Conservation (phyloP, 805 yeast genomes). For the Wickerhamomyces bovis region DNA sequence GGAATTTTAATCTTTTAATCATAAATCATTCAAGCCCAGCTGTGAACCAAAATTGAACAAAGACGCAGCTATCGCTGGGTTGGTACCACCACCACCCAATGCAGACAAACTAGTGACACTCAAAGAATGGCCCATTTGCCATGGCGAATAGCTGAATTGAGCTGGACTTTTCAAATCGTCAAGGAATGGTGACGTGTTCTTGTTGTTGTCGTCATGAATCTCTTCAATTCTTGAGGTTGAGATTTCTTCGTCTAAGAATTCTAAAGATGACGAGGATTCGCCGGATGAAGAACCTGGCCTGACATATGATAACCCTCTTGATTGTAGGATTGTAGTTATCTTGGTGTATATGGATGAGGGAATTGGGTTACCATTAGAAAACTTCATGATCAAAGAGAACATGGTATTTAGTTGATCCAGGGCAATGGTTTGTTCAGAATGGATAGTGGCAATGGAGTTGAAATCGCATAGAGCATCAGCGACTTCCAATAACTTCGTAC, state of each 20-base stretch:
- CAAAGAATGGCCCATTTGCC: not conserved
- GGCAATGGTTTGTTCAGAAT: conserved; percentile 10
- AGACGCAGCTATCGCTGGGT: not conserved
- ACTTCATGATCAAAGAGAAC: conserved; percentile 15
- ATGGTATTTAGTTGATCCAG: conserved; percentile 15
- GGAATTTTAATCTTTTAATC: not conserved
- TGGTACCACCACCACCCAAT: not conserved
- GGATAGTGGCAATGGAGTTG: conserved; percentile 11
- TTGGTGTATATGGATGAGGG: conserved; percentile 13
- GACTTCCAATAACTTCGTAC: conserved; percentile 18
- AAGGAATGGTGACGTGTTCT: not conserved
- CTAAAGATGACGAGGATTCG: not conserved
- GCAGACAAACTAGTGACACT: not conserved
- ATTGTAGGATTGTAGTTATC: conserved; percentile 12
- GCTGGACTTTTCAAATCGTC: not conserved
- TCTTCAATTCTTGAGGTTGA: not conserved
- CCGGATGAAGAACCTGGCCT: not conserved
- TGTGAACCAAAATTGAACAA: not conserved
- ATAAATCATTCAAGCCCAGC: not conserved
- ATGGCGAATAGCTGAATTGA: not conserved
- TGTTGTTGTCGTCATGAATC: not conserved
- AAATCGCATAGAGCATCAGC: conserved; percentile 20
- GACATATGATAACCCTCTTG: conserved; percentile 6
- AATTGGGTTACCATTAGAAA: conserved; percentile 17
- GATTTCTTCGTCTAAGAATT: not conserved